These are phyloP conservation scores for Penicillium sp. DNA, from an alignment of 2,329 filamentous ascomycete species.

Conservation along the genomic window DNA sequence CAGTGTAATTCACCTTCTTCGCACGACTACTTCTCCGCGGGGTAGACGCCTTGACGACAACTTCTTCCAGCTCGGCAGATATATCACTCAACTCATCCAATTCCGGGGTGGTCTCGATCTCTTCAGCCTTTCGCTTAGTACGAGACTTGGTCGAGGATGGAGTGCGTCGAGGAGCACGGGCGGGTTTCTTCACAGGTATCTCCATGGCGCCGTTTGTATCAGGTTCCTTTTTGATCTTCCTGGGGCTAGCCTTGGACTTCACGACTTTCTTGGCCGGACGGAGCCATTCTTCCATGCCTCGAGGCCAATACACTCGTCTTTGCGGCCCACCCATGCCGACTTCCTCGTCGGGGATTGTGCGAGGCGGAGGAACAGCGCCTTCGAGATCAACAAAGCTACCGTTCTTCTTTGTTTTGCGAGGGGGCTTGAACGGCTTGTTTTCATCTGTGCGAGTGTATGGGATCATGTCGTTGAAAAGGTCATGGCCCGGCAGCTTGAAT, in stretches of 20 bases:
- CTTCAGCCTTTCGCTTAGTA: conserved; percentile 32
- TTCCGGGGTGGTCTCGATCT: conserved; percentile 23
- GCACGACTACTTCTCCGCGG: conserved; percentile 29
- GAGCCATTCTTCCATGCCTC: conserved; percentile 86
- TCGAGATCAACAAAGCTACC: conserved; percentile 38
- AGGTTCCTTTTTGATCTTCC: conserved; percentile 22
- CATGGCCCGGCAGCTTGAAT: conserved; percentile 75
- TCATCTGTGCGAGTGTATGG: conserved; percentile 75
- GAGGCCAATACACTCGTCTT: conserved; percentile 82
- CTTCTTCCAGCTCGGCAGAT: conserved; percentile 3
- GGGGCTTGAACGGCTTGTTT: conserved; percentile 54
- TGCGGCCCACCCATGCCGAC: conserved; percentile 82
- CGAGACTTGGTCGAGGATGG: conserved; percentile 17
- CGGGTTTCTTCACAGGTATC: conserved; percentile 15
- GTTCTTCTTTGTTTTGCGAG: conserved; percentile 47
- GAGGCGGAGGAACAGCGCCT: conserved; percentile 41
- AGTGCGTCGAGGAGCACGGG: conserved; percentile 13
- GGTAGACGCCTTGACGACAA: conserved; percentile 7
- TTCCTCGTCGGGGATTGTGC: conserved; percentile 60
- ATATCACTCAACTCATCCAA: conserved; percentile 20
- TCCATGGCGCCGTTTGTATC: conserved; percentile 5
- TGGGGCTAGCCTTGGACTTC: conserved; percentile 20
- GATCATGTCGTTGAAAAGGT: conserved; percentile 70
- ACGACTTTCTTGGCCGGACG: conserved; percentile 66
- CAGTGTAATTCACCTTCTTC: conserved; percentile 35